phyloP scores from a whole-genome alignment of 257 asterid species.

The Nemophila menziesii region DNA sequence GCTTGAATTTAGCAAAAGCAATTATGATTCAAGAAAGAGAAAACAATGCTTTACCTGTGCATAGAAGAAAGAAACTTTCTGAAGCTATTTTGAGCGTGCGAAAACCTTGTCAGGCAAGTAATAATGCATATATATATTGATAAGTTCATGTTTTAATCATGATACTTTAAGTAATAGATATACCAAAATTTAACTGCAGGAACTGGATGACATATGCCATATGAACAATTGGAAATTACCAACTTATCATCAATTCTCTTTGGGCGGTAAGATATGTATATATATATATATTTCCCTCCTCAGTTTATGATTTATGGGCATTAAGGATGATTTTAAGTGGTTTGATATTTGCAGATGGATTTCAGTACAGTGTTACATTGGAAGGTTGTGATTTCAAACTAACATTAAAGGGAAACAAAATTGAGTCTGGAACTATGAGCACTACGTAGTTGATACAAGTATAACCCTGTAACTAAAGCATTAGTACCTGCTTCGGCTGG shows the following conservation, averaged over 20 bases:
- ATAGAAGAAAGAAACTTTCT: slow-evolving; percentile 3
- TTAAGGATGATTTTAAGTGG: neutral
- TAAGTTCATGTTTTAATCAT: neutral
- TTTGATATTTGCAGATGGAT: slow-evolving; percentile 7
- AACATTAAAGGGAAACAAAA: neutral
- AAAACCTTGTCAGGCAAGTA: slow-evolving; percentile 15
- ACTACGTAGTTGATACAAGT: too few species aligned
- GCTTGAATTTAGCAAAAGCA: too few species aligned
- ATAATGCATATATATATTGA: neutral
- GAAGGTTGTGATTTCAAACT: slow-evolving; percentile 9
- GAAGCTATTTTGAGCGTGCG: slow-evolving; percentile 8
- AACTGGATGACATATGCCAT: slow-evolving; percentile 20
- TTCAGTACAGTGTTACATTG: slow-evolving; percentile 5
- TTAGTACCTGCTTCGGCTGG: too few species aligned
- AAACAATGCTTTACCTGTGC: slow-evolving; percentile 5
- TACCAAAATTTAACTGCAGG: slow-evolving; percentile 5
- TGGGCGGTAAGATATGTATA: slow-evolving; percentile 7
- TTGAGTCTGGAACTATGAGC: too few species aligned
- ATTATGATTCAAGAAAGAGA: slow-evolving; percentile 3
- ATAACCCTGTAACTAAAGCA: too few species aligned
- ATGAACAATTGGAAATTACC: slow-evolving; percentile 15
- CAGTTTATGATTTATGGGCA: neutral
- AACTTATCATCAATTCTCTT: slow-evolving; percentile 11
- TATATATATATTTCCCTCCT: neutral
- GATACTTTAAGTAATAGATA: neutral